These are phyloP conservation scores for Trichocomaceae sp. DNA, from an alignment of 2,329 filamentous ascomycete species.

Conservation along the genomic window DNA sequence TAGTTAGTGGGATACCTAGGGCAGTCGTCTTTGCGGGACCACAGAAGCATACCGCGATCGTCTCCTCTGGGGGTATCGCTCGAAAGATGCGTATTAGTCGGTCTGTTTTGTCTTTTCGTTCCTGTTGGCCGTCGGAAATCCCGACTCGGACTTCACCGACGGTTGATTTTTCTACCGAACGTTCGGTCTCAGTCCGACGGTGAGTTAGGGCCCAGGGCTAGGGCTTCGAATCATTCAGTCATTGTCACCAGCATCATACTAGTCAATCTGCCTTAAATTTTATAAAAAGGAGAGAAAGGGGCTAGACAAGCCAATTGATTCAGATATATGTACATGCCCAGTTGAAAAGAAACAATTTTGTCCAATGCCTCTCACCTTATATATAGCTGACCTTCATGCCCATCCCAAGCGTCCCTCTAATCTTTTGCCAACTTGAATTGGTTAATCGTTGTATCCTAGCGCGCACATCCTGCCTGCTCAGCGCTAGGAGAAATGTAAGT, in stretches of 20 bases:
- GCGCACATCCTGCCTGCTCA: conserved; percentile 68
- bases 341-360: not conserved
- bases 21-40: conserved; percentile 67
- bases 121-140: not conserved
- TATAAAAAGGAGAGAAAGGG: no score
- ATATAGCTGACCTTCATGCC: conserved; percentile 97
- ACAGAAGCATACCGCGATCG: conserved; percentile 66
- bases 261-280: not conserved
- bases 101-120: not conserved
- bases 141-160: not conserved
- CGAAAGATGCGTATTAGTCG: conserved; percentile 20
- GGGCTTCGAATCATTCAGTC: not conserved
- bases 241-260: not conserved
- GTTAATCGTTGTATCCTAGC: conserved; percentile 66
- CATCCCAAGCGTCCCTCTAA: conserved; percentile 83
- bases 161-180: not conserved
- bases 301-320: not conserved
- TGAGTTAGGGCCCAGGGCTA: not conserved
- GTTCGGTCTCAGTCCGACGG: not conserved
- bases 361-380: conserved; percentile 33
- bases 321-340: not conserved
- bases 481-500: conserved; percentile 66
- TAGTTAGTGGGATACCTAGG: conserved; percentile 60
- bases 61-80: conserved; percentile 50
- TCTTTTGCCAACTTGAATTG: conserved; percentile 68